Evolutionary conservation across 208 protist genomes (phyloP), one percentile per base, ranked within the genome.

Genomic region (Tritrichomonas foetus): DNA sequence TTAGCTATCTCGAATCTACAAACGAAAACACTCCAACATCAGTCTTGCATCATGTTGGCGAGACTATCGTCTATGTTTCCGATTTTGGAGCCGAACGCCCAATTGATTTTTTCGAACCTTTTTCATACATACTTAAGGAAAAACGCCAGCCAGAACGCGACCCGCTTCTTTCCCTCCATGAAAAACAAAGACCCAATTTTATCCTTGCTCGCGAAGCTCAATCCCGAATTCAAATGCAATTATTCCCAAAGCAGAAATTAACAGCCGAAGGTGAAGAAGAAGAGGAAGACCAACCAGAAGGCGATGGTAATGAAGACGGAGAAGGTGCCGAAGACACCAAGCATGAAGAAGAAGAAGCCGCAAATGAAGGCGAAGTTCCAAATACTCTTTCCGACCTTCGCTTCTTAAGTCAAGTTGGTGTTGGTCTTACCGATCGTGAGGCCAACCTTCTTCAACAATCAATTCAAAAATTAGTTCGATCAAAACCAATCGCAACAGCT

Each of bases 391-490:
- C 14, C 33, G 47, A 89, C 27, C 33, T 89, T 25, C 41, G 41
- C 14, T 89, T 89, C n/a, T 14, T 89, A 14, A 53, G 41, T 49
- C n/a, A 89, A 39, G 78, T 89, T 89, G 78, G 78, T 14, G 27
- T 89, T 50, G 78, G 78, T 22, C 47, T 89, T 53, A 89, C 44
- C 41, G 47, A 53, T 14, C 44, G 13, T 41, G 78, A 89, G 57
- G 39, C 78, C 16, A 89, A 57, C 39, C 78, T 89, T 61, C 57
- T 89, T 57, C 78, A 89, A 27, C 78, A 61, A 61, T 44, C 78
- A 61, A 89, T 89, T 89, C 78, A 89, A 89, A 89, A 89, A 57
- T 47, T 89, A 5, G 41, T 89, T 89, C 78, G 78, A 25, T 89
- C 78, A 55, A 53, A 89, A 27, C 78, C 78, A 57, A 3, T 89